Evolutionary conservation across 1,284 basidiomycete species (phyloP).

Genomic region (Ceratobasidium sp.): DNA sequence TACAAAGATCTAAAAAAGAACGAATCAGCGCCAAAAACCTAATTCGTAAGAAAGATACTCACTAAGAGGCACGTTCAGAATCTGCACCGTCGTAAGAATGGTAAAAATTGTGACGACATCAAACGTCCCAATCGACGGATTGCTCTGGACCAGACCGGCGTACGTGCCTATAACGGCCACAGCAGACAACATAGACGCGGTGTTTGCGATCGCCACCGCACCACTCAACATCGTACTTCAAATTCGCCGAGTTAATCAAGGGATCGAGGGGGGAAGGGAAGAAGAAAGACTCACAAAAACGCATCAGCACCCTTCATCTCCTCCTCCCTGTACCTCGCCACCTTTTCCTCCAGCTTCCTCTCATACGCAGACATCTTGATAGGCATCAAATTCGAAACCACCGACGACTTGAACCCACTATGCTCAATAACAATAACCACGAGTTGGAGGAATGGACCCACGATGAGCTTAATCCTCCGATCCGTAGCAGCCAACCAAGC

Average conservation of each 20-base stretch:
- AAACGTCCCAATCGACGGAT: neutral
- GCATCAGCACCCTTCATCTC: slow-evolving; percentile 38
- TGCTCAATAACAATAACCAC: slow-evolving; percentile 13
- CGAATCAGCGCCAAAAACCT: neutral
- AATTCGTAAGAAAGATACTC: neutral
- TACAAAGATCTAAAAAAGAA: slow-evolving; percentile 18
- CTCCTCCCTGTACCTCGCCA: slow-evolving; percentile 28
- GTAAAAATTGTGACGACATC: slow-evolving; percentile 41
- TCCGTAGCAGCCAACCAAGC: slow-evolving; percentile 49
- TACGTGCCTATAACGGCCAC: slow-evolving; percentile 42
- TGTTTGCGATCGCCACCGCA: slow-evolving; percentile 40
- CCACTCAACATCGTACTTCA: slow-evolving; percentile 11
- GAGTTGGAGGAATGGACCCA: slow-evolving; percentile 25
- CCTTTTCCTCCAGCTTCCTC: slow-evolving; percentile 31
- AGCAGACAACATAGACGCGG: slow-evolving; percentile 11
- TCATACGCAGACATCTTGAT: slow-evolving; percentile 46
- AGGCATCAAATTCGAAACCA: slow-evolving; percentile 42
- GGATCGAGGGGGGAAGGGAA: neutral
- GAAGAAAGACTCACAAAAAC: slow-evolving; percentile 35
- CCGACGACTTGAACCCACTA: slow-evolving; percentile 36
- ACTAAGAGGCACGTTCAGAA: slow-evolving; percentile 25
- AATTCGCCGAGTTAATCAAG: neutral
- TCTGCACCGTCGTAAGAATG: slow-evolving; percentile 40
- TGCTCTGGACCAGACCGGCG: slow-evolving; percentile 29
- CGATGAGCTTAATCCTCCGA: slow-evolving; percentile 49